Percentiles rank a stretch among this genome's conserved stretches.
These are phyloP conservation scores for Penicillium corylophilum DNA, from an alignment of 2,329 filamentous ascomycete genomes.

Conservation along the genomic window DNA sequence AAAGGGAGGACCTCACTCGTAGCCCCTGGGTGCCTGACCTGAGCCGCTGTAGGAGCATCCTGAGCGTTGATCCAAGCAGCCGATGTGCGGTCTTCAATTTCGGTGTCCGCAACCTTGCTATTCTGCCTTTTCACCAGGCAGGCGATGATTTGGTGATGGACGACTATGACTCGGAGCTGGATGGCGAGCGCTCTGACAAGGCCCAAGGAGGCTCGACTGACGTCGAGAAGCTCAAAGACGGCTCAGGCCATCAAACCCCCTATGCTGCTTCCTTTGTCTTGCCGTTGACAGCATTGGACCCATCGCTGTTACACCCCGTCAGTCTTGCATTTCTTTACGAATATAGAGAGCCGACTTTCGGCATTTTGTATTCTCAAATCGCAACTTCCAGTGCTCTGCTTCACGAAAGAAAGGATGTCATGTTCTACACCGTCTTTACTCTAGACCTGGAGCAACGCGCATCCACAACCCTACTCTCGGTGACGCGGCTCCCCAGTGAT, in stretches of 20 bases:
- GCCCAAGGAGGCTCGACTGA: slow-evolving; percentile 20
- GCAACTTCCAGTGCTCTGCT: slow-evolving; percentile 72
- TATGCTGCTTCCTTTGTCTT: slow-evolving; percentile 93
- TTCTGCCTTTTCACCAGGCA: slow-evolving; percentile 83
- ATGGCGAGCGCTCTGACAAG: slow-evolving; percentile 61
- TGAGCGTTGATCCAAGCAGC: slow-evolving; percentile 86
- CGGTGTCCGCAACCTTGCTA: slow-evolving; percentile 81
- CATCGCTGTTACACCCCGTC: slow-evolving; percentile 80
- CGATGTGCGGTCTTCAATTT: slow-evolving; percentile 95
- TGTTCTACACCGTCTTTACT: slow-evolving; percentile 92
- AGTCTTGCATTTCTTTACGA: slow-evolving; percentile 93
- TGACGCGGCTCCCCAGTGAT: slow-evolving; percentile 81
- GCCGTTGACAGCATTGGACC: slow-evolving; percentile 83
- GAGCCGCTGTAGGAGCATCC: slow-evolving; percentile 72
- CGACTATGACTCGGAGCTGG: slow-evolving; percentile 81
- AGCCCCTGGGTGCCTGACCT: slow-evolving; percentile 78
- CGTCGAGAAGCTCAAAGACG: slow-evolving; percentile 36
- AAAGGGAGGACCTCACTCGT: slow-evolving; percentile 82
- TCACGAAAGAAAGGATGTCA: slow-evolving; percentile 74
- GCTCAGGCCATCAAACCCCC: slow-evolving; percentile 56
- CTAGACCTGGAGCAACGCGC: slow-evolving; percentile 90
- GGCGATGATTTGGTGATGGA: slow-evolving; percentile 89
- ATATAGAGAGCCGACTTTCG: slow-evolving; percentile 96
- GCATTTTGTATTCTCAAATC: slow-evolving; percentile 78
- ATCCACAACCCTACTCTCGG: slow-evolving; percentile 87